These are phyloP conservation scores for Dendrobium catenatum DNA, from an alignment of 106 monocot species.

Conservation along the genomic window DNA sequence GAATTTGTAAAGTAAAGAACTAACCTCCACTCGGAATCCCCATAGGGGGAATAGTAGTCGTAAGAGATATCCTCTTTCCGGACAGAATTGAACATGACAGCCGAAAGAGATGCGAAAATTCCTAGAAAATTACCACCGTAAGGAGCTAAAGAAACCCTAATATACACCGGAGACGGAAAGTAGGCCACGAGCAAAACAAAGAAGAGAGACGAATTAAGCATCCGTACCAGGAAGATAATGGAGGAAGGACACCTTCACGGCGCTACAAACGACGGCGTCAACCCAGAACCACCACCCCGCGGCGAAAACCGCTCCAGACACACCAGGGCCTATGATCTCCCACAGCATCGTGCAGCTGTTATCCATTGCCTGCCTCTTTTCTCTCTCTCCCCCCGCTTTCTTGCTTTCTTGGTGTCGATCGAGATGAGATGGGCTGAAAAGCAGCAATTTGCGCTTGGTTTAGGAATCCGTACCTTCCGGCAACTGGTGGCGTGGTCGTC, in stretches of 20 bases:
- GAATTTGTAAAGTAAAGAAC: neutral
- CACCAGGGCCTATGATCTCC: slow-evolving; percentile 65
- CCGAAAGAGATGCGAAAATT: slow-evolving; percentile 77
- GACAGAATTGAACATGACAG: slow-evolving; percentile 94
- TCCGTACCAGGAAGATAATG: slow-evolving; percentile 79
- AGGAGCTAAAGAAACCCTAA: slow-evolving; percentile 2
- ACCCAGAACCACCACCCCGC: slow-evolving; percentile 99
- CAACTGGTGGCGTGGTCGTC: too few species aligned
- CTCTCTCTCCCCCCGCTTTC: neutral
- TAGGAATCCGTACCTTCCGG: too few species aligned
- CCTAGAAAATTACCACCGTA: slow-evolving; percentile 23
- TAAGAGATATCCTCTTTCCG: slow-evolving; percentile 50
- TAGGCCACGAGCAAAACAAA: neutral
- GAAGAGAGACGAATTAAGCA: neutral
- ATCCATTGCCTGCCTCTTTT: slow-evolving; percentile 26
- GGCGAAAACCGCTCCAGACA: slow-evolving; percentile 77
- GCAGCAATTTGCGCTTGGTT: too few species aligned
- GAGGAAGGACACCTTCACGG: slow-evolving; percentile 73
- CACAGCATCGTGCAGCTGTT: slow-evolving; percentile 42
- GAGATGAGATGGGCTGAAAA: too few species aligned
- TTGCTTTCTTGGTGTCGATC: too few species aligned
- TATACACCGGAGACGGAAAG: too few species aligned
- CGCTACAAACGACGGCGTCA: slow-evolving; percentile 87
- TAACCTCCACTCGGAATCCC: slow-evolving; percentile 81
- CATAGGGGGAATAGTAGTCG: slow-evolving; percentile 72